These are phyloP conservation scores for Bolboschoenoplectus hybrid DNA, from an alignment of 202 grass and related monocot genomes.

Conservation along the genomic window DNA sequence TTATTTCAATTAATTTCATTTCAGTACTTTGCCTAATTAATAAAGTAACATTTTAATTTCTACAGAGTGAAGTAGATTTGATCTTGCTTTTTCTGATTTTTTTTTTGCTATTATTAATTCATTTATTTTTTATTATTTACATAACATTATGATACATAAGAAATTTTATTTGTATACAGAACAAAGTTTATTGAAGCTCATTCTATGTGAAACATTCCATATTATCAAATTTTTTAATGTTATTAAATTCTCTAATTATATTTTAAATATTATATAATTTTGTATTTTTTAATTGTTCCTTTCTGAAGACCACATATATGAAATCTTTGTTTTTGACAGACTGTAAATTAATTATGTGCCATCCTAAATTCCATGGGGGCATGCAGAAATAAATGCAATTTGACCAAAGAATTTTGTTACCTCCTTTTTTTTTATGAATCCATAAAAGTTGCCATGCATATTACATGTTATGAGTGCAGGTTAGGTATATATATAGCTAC, in stretches of 20 bases:
- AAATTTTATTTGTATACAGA: not conserved
- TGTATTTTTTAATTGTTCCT: not conserved
- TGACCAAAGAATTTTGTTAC: conserved; percentile 17
- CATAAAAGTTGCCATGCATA: conserved; percentile 3
- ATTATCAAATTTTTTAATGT: not conserved
- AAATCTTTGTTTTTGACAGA: not conserved
- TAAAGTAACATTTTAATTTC: not conserved
- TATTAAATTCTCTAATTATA: not conserved
- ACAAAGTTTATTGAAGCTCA: no score
- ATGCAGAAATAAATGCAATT: conserved; percentile 31
- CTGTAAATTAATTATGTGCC: not conserved
- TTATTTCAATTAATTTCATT: not conserved
- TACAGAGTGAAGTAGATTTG: not conserved
- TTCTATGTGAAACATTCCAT: not conserved
- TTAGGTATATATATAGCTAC: not conserved
- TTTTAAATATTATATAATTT: not conserved
- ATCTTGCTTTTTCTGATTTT: not conserved
- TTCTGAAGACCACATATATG: not conserved
- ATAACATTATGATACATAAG: not conserved
- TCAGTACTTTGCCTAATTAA: not conserved
- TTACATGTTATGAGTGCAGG: not conserved
- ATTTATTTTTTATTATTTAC: not conserved
- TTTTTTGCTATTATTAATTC: not conserved
- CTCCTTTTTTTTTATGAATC: not conserved
- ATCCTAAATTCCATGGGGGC: not conserved